phyloP scores from a whole-genome alignment of 257 asterid species.

The Solanum medicagineum region DNA sequence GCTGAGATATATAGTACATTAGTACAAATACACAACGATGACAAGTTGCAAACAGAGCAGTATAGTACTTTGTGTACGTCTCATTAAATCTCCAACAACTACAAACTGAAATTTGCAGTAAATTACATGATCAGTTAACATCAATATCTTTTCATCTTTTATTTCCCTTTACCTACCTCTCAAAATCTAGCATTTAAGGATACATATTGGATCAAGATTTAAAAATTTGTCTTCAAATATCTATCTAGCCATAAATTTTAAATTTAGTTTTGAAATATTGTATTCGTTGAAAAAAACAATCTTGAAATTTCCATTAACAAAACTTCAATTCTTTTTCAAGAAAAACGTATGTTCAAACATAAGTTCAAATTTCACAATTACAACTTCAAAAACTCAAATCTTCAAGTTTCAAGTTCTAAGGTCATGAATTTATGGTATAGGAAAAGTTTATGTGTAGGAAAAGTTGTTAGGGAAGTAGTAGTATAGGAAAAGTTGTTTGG shows the following conservation, averaged over 20 bases:
- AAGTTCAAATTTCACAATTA: too few relatives aligned
- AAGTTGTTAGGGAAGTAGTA: too few relatives aligned
- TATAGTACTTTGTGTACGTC: background rate
- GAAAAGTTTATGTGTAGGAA: background rate
- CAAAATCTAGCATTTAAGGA: background rate
- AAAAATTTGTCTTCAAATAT: background rate
- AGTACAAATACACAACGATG: background rate
- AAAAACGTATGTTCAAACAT: too few relatives aligned
- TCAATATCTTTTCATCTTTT: background rate
- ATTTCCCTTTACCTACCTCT: background rate
- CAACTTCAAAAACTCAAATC: too few relatives aligned
- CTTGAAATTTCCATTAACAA: background rate
- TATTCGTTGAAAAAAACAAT: too few relatives aligned
- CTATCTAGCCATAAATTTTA: fast-evolving
- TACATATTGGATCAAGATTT: too few relatives aligned
- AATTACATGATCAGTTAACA: background rate
- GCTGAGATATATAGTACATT: background rate
- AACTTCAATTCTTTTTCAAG: too few relatives aligned
- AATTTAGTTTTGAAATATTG: too few relatives aligned
- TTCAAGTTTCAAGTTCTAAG: too few relatives aligned
- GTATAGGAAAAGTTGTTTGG: background rate
- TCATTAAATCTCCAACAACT: background rate
- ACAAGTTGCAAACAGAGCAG: background rate
- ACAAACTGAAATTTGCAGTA: background rate
- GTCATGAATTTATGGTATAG: background rate